Base-by-base conservation (phyloP, 2,329 filamentous ascomycete genomes). In the Paraphoma chrysanthemicola region DNA sequence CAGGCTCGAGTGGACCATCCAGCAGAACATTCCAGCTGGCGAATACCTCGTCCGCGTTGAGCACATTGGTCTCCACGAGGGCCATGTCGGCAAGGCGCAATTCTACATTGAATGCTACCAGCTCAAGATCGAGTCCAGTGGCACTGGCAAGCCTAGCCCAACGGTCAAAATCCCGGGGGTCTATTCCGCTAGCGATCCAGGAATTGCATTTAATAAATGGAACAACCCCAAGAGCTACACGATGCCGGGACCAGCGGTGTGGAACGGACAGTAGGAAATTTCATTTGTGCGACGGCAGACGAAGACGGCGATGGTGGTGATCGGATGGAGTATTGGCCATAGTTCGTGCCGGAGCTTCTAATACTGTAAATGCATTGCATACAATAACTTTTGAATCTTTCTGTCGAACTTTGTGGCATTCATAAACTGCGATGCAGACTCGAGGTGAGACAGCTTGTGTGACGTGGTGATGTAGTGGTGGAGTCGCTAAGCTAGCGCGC, bases 161-260 rank as follows among this genome's bases (percentile, higher is more conserved):
- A 71, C 18, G 68, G 81, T 81, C 28, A 77, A 77, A 53, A 80
- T 84, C 60, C 82, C 82, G 0, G 82, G 82, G 12, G 76, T 81
- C 1, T 85, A 84, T 71, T 78, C 72, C 29, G 70, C 78, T 2
- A 76, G 62, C 49, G 81, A 84, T 68, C 78, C 81, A 2, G 81
- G 81, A 39, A 82, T 84, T 62, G 73, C 79, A 33, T 78, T 83
- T 63, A 80, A 83, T 67, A 83, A 75, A 61, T 73, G 68, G 70
- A 70, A 62, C 57, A 73, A 71, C 59, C 71, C 72, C 11, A 70
- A 63, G 56, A 63, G 61, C 10, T 76, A 76, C 57, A 49, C 59
- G 42, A 67, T 75, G 48, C 73, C 73, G 6, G 73, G 73, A 29
- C 71, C 71, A 6, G 59, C 62, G 46, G 53, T 74, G 3, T 76